Conservation (phyloP, 495 filamentous ascomycete genomes). For the Hypomontagnella monticulosa region DNA sequence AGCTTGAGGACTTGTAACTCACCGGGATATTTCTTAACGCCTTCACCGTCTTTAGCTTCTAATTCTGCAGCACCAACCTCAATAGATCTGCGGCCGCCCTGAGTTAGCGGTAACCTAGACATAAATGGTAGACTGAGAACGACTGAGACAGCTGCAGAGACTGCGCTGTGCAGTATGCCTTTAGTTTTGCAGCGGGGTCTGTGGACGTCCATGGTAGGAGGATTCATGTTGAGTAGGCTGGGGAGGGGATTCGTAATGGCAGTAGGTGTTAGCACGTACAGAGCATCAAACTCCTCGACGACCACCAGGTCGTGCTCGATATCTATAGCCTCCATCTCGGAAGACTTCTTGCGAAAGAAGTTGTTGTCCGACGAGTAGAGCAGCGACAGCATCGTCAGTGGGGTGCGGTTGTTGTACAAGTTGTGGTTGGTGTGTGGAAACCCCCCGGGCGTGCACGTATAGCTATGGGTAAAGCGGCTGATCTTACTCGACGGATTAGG, state of each 20-base stretch:
- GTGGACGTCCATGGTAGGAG: constrained; percentile 23
- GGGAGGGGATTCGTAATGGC: constrained; percentile 18
- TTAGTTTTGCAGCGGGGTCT: constrained; percentile 27
- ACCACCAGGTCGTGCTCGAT: constrained; percentile 51
- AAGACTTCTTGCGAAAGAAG: constrained; percentile 3
- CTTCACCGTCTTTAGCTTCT: constrained; percentile 20
- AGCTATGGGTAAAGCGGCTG: background rate
- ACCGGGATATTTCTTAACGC: constrained; percentile 55
- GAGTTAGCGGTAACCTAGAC: constrained; percentile 32
- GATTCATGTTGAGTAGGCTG: background rate
- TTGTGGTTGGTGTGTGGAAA: background rate
- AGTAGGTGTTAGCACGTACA: constrained; percentile 50
- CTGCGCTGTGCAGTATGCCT: constrained; percentile 27
- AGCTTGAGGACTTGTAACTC: constrained; percentile 30
- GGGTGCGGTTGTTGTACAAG: constrained; percentile 31
- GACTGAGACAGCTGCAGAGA: constrained; percentile 31
- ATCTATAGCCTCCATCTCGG: constrained; percentile 45
- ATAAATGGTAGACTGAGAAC: constrained; percentile 30
- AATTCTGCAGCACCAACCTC: constrained; percentile 41
- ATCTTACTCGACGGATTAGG: constrained; percentile 23
- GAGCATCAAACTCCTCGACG: constrained; percentile 59
- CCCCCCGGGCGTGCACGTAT: constrained; percentile 25
- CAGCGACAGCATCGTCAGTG: constrained; percentile 36
- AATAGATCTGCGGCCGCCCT: constrained; percentile 39
- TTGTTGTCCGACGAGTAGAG: constrained; percentile 32